Percentiles rank a stretch among this genome's conserved stretches.
These are phyloP conservation scores for Saturnispora besseyi DNA, from an alignment of 805 yeast genomes.

Conservation along the genomic window DNA sequence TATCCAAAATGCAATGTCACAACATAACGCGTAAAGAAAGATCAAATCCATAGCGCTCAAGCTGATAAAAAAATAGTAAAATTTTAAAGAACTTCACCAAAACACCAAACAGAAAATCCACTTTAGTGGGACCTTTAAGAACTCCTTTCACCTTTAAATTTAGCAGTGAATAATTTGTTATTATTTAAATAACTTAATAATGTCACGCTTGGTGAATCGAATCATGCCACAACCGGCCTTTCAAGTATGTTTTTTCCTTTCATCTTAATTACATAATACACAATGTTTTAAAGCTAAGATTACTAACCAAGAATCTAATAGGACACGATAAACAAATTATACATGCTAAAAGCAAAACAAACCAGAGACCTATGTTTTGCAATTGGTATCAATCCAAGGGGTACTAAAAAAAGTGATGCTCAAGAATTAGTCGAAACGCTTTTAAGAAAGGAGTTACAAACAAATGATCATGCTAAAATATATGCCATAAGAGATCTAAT, in stretches of 20 bases:
- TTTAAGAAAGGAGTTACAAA: slow-evolving; percentile 9
- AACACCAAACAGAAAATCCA: background rate
- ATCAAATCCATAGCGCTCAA: background rate
- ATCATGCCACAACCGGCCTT: background rate
- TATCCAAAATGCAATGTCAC: too few relatives aligned
- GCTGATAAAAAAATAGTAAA: background rate
- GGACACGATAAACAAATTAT: background rate
- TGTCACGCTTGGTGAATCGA: background rate
- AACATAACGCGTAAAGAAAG: too few relatives aligned
- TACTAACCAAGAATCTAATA: background rate
- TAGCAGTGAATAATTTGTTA: background rate
- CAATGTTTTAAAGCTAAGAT: background rate
- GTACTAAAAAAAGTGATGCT: slow-evolving; percentile 6
- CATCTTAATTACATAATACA: background rate
- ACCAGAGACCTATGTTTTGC: background rate
- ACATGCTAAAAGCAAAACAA: background rate
- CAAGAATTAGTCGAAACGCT: slow-evolving; percentile 3
- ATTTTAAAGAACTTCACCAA: background rate
- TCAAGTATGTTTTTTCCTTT: background rate
- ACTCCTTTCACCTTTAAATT: background rate
- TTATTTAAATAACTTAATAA: background rate
- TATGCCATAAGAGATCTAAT: slow-evolving; percentile 38
- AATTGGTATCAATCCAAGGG: background rate
- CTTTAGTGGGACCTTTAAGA: background rate
- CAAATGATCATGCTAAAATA: slow-evolving; percentile 35